phyloP scores from a whole-genome alignment of 2,329 filamentous ascomycete species.

The Ophiostoma populinum region DNA sequence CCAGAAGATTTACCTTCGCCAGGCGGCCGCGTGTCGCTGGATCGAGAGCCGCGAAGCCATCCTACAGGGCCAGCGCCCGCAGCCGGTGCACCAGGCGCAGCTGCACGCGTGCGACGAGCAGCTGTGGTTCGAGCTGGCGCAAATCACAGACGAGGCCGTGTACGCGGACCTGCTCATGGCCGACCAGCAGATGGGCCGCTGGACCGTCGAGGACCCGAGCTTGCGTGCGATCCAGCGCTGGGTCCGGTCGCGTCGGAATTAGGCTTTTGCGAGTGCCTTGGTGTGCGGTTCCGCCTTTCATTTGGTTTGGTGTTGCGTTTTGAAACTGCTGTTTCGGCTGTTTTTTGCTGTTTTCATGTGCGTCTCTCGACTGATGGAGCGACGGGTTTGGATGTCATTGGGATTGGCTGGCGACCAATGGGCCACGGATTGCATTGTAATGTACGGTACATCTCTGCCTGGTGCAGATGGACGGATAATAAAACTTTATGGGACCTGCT shows the following conservation, averaged over 20 bases:
- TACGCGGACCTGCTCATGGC: slow-evolving; percentile 36
- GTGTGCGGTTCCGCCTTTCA: too few relatives aligned
- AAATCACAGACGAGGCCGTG: slow-evolving; percentile 40
- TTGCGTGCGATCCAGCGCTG: slow-evolving; percentile 40
- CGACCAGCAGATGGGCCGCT: slow-evolving; percentile 39
- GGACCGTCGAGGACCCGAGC: slow-evolving; percentile 45
- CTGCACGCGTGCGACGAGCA: slow-evolving; percentile 38
- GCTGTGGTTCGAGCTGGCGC: slow-evolving; percentile 36
- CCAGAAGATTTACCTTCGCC: slow-evolving; percentile 46
- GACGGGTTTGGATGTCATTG: too few relatives aligned
- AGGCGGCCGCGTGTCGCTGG: slow-evolving; percentile 43
- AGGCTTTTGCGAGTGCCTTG: too few relatives aligned
- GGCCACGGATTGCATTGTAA: too few relatives aligned
- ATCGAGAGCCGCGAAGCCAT: slow-evolving; percentile 34
- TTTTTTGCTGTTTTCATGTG: too few relatives aligned
- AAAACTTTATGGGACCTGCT: too few relatives aligned
- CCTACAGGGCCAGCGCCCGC: slow-evolving; percentile 32
- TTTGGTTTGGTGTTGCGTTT: too few relatives aligned
- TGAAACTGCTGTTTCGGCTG: too few relatives aligned
- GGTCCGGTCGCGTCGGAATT: slow-evolving; percentile 32
- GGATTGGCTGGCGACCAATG: too few relatives aligned
- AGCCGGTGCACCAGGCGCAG: slow-evolving; percentile 26
- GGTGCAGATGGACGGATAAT: too few relatives aligned
- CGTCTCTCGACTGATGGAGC: too few relatives aligned
- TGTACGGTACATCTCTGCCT: too few relatives aligned